phyloP scores from a whole-genome alignment of 257 asterid genomes.

The Plantago elongata region DNA sequence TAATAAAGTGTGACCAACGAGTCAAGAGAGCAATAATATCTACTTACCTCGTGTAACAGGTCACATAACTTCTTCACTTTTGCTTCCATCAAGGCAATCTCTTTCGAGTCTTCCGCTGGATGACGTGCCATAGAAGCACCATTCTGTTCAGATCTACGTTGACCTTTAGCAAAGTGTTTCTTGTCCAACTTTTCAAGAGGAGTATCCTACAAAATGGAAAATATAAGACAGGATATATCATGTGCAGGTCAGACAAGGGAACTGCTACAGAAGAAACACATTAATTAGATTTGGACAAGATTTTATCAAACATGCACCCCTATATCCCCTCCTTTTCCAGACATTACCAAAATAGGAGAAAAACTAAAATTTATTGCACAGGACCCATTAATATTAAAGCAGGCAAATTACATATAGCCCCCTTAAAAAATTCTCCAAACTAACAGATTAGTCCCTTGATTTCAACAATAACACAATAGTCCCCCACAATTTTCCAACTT shows the following conservation, averaged over 20 bases:
- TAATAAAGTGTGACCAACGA: neutral
- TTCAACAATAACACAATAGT: too few species aligned
- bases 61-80: slow-evolving; percentile 75
- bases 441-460: too few species aligned
- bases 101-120: slow-evolving; percentile 61
- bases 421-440: too few species aligned
- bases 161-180: slow-evolving; percentile 79
- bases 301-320: too few species aligned
- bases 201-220: slow-evolving; percentile 52
- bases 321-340: too few species aligned
- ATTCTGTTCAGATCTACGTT: slow-evolving; percentile 48
- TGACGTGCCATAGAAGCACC: slow-evolving; percentile 36
- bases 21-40: slow-evolving; percentile 11
- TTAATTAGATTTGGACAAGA: neutral
- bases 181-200: slow-evolving; percentile 77
- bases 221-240: slow-evolving; percentile 19
- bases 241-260: neutral
- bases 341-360: too few species aligned
- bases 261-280: slow-evolving; percentile 1
- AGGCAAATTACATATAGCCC: too few species aligned
- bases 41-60: slow-evolving; percentile 66
- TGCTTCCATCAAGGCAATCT: slow-evolving; percentile 78
- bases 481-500: too few species aligned
- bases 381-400: too few species aligned
- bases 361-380: too few species aligned